Evolutionary conservation across 139 green algal species (phyloP), one percentile per base, ranked within the genome.

Genomic region (Closterium sp.): DNA sequence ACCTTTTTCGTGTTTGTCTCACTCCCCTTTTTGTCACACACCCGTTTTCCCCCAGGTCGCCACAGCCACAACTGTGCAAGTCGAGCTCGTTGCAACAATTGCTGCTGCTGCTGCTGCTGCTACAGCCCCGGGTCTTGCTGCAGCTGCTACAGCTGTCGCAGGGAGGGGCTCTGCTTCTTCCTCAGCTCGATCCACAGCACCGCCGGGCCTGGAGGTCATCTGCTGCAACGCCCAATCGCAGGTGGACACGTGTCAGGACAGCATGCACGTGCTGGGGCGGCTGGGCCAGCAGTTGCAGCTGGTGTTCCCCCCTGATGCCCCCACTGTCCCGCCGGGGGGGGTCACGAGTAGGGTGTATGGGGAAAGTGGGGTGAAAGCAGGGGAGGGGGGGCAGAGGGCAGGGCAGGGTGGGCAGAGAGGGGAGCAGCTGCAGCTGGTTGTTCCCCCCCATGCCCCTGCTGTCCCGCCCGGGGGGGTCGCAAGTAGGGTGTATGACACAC

Each of bases 231-330:
- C 31, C 36, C 87, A 90, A 84, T 84, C 89, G 35, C 38, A 33
- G 87, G 31, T 90, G 35, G 87, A 90, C 38, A 87, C 87, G 35
- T 90, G 87, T 84, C 35, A 84, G 36, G 87, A 90, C 87, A 90
- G 31, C 38, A 90, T 33, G 38, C 31, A 33, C 12, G 87, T 23
- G 35, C 38, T 90, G 87, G 87, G 87, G 30, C 87, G 87, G 36
- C 38, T 90, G 38, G 35, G 31, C 21, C 31, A 33, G 36, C 87
- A 90, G 28, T 4, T 90, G 31, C 87, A 90, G 38, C 31, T 33
- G 19, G 31, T 90, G 87, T 85, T 87, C 25, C 84, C 30, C 31
- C 31, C 84, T 33, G 84, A 87, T 87, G 55, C 55, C 4, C 55
- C 55, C 12, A 2, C 25, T 76, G 55, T 76, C 10, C 55, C 55